Evolutionary conservation across 768 basidiomycete species (phyloP).

Genomic region (Pholiota conissans): DNA sequence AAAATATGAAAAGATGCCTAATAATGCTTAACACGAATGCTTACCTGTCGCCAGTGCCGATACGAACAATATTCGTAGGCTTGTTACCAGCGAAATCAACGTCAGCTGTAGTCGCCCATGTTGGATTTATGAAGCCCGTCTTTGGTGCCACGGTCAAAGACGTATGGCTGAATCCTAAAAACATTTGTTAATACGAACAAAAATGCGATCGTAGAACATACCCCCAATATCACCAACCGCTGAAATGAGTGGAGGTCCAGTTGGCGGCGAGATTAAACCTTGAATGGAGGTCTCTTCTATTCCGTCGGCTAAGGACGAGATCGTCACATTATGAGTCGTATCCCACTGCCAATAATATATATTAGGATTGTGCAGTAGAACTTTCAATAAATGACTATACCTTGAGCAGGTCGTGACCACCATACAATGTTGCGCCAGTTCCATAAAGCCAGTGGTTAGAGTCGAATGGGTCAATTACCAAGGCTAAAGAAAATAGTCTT

Average conservation of each 20-base stretch:
- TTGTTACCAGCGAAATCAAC: slow-evolving; percentile 56
- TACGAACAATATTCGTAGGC: slow-evolving; percentile 49
- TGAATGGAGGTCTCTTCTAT: slow-evolving; percentile 64
- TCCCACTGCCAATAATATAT: slow-evolving; percentile 47
- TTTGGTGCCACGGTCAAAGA: slow-evolving; percentile 41
- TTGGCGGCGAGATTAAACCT: slow-evolving; percentile 59
- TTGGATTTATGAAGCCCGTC: slow-evolving; percentile 42
- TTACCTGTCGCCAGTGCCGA: slow-evolving; percentile 51
- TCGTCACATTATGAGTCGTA: slow-evolving; percentile 53
- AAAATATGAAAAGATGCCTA: neutral
- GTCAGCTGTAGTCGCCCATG: slow-evolving; percentile 46
- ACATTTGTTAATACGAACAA: neutral
- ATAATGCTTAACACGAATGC: neutral
- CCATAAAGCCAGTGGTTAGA: slow-evolving; percentile 72
- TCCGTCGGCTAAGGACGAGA: slow-evolving; percentile 62
- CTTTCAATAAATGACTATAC: slow-evolving; percentile 17
- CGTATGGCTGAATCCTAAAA: slow-evolving; percentile 47
- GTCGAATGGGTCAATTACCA: slow-evolving; percentile 66
- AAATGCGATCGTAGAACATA: slow-evolving; percentile 16
- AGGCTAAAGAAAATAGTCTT: slow-evolving; percentile 27
- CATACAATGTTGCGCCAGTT: slow-evolving; percentile 66
- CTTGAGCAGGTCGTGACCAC: slow-evolving; percentile 52
- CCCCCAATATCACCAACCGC: slow-evolving; percentile 56
- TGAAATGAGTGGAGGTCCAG: slow-evolving; percentile 57
- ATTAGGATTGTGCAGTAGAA: neutral